Base-by-base conservation (phyloP, 805 yeast species). In the Candida mattraensis region DNA sequence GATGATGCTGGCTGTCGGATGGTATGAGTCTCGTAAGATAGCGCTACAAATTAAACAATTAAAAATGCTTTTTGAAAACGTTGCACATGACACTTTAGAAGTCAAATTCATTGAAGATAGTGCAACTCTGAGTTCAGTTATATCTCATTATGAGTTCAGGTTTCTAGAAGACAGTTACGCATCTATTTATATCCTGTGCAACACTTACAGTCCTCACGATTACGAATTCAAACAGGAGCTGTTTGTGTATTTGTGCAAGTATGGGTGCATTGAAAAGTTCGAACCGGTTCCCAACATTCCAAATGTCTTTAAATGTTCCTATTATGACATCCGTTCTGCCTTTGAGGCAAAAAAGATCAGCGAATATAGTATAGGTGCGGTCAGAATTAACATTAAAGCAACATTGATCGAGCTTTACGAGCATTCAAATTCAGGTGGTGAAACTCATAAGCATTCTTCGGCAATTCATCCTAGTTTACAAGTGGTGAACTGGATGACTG, bases 301-400 rank as follows among this genome's bases (percentile, higher is more conserved):
- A 5, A 29, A 37, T 7, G 37, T 35, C 15, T 58, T 54, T 30
- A 33, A 48, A 24, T 61, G 67, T 30, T 56, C 54, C 13, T 65
- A 50, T 40, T 63, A 42, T 35, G 68, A 65, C 37, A 43, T 64
- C 15, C 51, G 69, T 25, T 51, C 62, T 13, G 56, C 69, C 2
- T 58, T 63, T 28, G 47, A 51, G 14, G 57, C 64, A 4, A 50
- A 45, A 15, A 53, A 53, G 24, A 14, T 42, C 3, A 22, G 37
- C 5, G 27, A 28, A 5, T 24, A 40, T 2, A 35, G 25, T 5
- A 22, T 49, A 9, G 42, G 42, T 4, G 26, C 23, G 10, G 40
- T 23, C 26, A 42, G 21, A 34, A 46, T 40, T 19, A 43, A 32
- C 18, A 44, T 51, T 30, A 57, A 33, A 21, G 47, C 44, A 15